Conservation (phyloP, 345 rosid species). For the Erodium maritimum region DNA sequence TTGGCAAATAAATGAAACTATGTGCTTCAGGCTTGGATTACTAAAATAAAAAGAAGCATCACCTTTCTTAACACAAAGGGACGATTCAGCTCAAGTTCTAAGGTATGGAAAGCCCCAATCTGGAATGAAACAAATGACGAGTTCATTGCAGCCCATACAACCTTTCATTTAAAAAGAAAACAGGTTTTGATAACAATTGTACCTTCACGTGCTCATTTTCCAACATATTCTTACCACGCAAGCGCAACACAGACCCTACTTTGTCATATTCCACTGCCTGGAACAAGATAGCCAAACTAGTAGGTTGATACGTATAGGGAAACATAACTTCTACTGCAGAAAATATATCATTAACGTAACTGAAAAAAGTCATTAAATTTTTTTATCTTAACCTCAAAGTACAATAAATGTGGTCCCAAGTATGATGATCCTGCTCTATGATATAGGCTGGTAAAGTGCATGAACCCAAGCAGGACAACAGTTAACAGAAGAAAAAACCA, state of each 20-base stretch:
- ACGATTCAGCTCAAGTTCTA: slow-evolving; percentile 72
- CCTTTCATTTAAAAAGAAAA: slow-evolving; percentile 1
- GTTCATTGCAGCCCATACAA: neutral
- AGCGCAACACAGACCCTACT: slow-evolving; percentile 61
- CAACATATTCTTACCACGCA: slow-evolving; percentile 76
- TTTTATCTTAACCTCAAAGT: neutral
- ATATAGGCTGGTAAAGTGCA: too few species aligned
- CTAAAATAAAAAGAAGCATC: neutral
- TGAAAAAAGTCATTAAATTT: neutral
- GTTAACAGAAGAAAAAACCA: too few species aligned
- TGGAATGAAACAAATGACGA: slow-evolving; percentile 18
- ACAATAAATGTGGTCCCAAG: neutral
- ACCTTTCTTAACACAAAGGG: slow-evolving; percentile 91
- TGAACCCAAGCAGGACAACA: too few species aligned
- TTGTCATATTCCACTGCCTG: slow-evolving; percentile 80
- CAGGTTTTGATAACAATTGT: slow-evolving; percentile 4
- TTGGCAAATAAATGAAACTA: neutral
- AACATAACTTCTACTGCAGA: neutral
- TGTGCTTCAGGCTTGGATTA: neutral
- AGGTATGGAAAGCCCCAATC: slow-evolving; percentile 93
- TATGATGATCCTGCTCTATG: neutral
- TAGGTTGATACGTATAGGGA: neutral
- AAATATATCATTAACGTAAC: too few species aligned
- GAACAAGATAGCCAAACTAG: neutral
- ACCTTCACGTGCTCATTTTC: slow-evolving; percentile 93